These are phyloP conservation scores for Porcisia deanei DNA, from an alignment of 208 protist genomes.

Conservation along the genomic window DNA sequence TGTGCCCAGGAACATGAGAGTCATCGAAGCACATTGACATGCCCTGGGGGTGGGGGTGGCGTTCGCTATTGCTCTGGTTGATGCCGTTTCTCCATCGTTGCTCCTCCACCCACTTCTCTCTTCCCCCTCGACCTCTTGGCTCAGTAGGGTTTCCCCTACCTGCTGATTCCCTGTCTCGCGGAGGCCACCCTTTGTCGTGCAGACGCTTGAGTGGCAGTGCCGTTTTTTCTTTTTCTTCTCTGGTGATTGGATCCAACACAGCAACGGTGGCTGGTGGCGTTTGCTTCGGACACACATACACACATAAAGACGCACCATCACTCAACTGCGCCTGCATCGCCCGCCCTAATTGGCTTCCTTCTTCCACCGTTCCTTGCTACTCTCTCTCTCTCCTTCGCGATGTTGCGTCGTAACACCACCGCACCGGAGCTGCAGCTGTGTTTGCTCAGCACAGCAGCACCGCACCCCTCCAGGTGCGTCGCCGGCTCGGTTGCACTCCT, in stretches of 20 bases:
- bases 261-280: not conserved
- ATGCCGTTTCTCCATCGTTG: not conserved
- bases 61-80: no score
- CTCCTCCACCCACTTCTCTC: not conserved
- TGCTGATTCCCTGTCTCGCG: not conserved
- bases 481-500: slow-evolving; percentile 2
- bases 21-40: no score
- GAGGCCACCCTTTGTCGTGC: not conserved
- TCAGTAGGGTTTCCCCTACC: not conserved
- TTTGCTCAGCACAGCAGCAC: slow-evolving; percentile 5
- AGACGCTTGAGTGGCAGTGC: not conserved
- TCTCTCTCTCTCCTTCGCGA: not conserved
- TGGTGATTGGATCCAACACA: not conserved
- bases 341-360: not conserved
- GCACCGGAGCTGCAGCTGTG: slow-evolving; percentile 20
- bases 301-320: no score
- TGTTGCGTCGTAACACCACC: slow-evolving; percentile 22
- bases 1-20: not conserved
- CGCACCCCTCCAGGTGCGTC: not conserved
- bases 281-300: no score
- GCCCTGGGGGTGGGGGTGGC: not conserved
- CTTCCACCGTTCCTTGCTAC: not conserved
- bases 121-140: not conserved
- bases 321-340: not conserved
- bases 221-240: not conserved